Evolutionary conservation across 306 rosid species (phyloP).

Genomic region (Alnus glutinosa): DNA sequence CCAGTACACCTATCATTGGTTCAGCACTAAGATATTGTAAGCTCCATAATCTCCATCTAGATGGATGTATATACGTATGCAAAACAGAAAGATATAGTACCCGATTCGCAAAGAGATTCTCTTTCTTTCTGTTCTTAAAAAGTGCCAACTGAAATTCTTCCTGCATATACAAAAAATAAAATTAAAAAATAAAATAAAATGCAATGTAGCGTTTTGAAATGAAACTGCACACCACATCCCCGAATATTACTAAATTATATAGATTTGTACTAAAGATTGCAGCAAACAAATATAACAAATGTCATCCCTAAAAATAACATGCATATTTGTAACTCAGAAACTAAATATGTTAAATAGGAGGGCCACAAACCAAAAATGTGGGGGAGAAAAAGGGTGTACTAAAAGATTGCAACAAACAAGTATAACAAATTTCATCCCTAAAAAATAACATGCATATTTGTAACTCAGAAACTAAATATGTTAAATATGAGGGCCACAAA

Average conservation of each 20-base stretch:
- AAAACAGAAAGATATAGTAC: slow-evolving; percentile 39
- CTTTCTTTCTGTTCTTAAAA: slow-evolving; percentile 64
- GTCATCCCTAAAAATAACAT: background rate
- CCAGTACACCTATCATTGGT: background rate
- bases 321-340: background rate
- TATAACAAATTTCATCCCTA: background rate
- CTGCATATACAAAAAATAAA: slow-evolving; percentile 50
- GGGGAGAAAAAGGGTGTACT: background rate
- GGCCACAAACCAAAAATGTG: background rate
- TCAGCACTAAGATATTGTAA: background rate
- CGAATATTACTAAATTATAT: background rate
- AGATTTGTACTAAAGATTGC: background rate
- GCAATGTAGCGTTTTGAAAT: background rate
- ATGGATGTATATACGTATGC: background rate
- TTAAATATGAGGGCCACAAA: background rate
- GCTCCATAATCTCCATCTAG: background rate
- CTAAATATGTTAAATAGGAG: background rate
- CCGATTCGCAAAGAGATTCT: slow-evolving; percentile 85
- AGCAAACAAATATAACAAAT: background rate
- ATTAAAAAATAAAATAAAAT: background rate
- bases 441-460: background rate
- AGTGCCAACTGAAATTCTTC: slow-evolving; percentile 94
- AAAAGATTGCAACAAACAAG: background rate
- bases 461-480: slow-evolving; percentile 4
- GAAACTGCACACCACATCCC: slow-evolving; percentile 3